These are phyloP conservation scores for Raffaelea ambrosiae DNA, from an alignment of 2,329 filamentous ascomycete genomes.

Conservation along the genomic window DNA sequence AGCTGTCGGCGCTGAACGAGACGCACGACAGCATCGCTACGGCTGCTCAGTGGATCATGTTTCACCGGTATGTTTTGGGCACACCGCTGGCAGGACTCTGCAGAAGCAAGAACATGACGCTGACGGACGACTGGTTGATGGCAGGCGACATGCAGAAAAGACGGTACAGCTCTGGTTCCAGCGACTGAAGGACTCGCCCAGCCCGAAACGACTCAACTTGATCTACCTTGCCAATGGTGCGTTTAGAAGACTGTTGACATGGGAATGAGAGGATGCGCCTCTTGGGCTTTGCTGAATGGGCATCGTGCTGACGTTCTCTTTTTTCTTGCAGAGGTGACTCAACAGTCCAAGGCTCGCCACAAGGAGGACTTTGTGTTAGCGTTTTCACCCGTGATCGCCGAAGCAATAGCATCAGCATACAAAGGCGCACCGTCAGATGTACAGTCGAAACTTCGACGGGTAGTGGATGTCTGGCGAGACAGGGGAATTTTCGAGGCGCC, in stretches of 20 bases:
- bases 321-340: conserved; percentile 66
- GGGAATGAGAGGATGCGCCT: no score
- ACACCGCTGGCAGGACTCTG: no score
- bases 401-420: conserved; percentile 85
- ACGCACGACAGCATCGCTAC: conserved; percentile 95
- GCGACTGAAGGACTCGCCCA: conserved; percentile 76
- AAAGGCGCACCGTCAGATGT: conserved; percentile 80
- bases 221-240: conserved; percentile 93
- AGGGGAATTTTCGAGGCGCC: conserved; percentile 73
- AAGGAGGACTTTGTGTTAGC: conserved; percentile 90
- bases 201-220: conserved; percentile 78
- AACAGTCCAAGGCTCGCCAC: conserved; percentile 86
- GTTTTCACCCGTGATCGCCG: conserved; percentile 84
- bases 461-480: conserved; percentile 91
- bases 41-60: conserved; percentile 99
- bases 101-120: no score
- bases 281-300: no score
- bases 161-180: conserved; percentile 90
- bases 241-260: conserved; percentile 19
- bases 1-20: conserved; percentile 91
- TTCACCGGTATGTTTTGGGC: conserved; percentile 66
- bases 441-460: conserved; percentile 77
- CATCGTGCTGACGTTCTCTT: no score
- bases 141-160: conserved; percentile 80
- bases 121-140: no score